A percentile compares a stretch with the other conserved stretches of the same genome.
phyloP scores from a whole-genome alignment of 179 eudicot genomes.

The Beta corolliflora region DNA sequence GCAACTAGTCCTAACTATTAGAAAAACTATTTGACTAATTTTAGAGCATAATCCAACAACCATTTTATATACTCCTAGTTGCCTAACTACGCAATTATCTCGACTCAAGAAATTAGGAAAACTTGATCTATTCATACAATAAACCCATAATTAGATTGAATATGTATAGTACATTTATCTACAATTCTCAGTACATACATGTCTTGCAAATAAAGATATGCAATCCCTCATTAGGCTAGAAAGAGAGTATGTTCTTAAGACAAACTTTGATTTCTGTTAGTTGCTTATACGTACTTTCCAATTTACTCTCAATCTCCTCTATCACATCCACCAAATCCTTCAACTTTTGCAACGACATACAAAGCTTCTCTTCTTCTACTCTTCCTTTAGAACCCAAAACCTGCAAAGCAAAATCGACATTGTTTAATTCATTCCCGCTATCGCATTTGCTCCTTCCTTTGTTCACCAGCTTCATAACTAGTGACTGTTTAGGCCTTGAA shows the following conservation, averaged over 20 bases:
- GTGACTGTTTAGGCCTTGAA: conserved; percentile 21
- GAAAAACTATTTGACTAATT: no score
- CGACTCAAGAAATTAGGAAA: no score
- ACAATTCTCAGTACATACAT: no score
- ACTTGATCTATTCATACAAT: no score
- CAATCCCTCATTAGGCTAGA: neutral
- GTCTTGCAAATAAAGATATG: no score
- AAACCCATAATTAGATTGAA: no score
- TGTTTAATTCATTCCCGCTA: neutral
- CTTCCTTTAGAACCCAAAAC: neutral
- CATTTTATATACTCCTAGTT: no score
- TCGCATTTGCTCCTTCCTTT: conserved; percentile 6
- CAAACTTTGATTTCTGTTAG: conserved; percentile 6
- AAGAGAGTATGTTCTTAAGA: conserved; percentile 19
- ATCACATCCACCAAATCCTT: conserved; percentile 15
- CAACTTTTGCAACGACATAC: neutral
- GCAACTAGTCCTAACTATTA: no score
- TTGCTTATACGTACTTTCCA: conserved; percentile 12
- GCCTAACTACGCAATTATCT: no score
- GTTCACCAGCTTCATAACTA: conserved; percentile 19
- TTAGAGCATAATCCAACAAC: rapidly evolving
- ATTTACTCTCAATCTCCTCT: conserved; percentile 19
- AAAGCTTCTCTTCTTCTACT: neutral
- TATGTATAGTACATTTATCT: no score
- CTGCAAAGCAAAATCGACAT: conserved; percentile 6